A percentile compares a stretch with the other conserved stretches of the same genome.
phyloP scores from a whole-genome alignment of 805 yeast genomes.

The Metschnikowia cerradonensis region DNA sequence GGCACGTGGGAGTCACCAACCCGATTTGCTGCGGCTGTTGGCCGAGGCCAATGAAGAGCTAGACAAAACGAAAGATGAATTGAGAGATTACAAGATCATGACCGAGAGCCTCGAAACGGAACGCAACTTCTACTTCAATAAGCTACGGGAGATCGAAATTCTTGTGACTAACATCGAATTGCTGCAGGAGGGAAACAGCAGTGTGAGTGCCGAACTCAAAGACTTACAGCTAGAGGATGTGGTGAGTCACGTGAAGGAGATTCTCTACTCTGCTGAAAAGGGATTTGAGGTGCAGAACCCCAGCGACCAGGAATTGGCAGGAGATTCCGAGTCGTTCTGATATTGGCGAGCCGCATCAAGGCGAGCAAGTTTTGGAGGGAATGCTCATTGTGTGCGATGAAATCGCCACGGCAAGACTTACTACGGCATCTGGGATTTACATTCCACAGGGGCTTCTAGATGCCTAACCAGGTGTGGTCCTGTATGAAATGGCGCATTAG shows the following conservation, averaged over 20 bases:
- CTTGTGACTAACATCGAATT: constrained; percentile 53
- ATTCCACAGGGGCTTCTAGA: background rate
- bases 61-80: constrained; percentile 44
- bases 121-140: constrained; percentile 85
- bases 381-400: background rate
- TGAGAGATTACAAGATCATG: constrained; percentile 53
- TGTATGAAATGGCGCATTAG: background rate
- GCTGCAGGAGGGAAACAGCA: constrained; percentile 11
- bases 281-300: constrained; percentile 57
- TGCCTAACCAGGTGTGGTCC: background rate
- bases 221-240: constrained; percentile 26
- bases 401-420: background rate
- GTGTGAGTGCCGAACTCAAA: constrained; percentile 39
- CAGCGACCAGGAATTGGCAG: background rate
- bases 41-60: constrained; percentile 40
- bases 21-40: constrained; percentile 36
- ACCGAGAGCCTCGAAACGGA: constrained; percentile 72
- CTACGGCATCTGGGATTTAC: background rate
- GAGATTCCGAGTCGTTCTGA: constrained; percentile 22
- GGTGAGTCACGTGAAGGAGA: constrained; percentile 60
- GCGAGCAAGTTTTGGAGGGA: background rate
- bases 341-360: background rate
- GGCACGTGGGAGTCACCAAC: background rate
- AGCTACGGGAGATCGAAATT: constrained; percentile 83
- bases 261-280: constrained; percentile 76